Conservation (phyloP, 192 early-diverging fungal species). For the Thoreauomyces humboldtii region DNA sequence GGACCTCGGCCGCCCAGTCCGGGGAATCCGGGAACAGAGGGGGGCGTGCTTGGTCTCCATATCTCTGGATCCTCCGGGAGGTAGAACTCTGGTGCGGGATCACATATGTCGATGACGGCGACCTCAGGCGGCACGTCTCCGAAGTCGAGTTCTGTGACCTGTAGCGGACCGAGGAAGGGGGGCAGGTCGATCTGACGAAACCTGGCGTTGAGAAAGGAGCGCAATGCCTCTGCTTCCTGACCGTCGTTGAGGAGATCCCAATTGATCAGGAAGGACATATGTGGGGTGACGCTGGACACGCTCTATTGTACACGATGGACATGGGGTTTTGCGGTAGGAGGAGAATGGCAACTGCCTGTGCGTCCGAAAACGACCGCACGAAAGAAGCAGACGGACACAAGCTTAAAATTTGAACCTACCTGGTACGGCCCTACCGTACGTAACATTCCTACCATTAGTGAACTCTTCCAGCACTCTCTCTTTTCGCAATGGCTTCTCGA, state of each 20-base stretch:
- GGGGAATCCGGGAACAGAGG: neutral
- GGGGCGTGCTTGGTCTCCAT: constrained; percentile 3
- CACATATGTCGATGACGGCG: constrained; percentile 39
- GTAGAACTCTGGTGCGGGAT: constrained; percentile 54
- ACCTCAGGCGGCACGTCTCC: constrained; percentile 49
- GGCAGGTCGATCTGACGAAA: constrained; percentile 50
- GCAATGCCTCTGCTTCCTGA: constrained; percentile 37
- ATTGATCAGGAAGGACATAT: constrained; percentile 51
- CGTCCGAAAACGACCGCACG: too few species aligned
- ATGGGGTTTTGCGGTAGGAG: too few species aligned
- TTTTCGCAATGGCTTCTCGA: too few species aligned
- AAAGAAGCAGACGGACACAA: too few species aligned
- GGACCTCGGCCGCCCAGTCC: too few species aligned
- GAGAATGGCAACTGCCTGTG: too few species aligned
- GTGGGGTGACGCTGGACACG: too few species aligned
- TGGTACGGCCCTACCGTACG: too few species aligned
- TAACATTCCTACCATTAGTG: too few species aligned
- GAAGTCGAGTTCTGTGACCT: constrained; percentile 52
- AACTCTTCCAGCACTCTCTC: too few species aligned
- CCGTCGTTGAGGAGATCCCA: constrained; percentile 50
- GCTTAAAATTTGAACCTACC: too few species aligned
- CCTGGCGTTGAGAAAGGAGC: constrained; percentile 48
- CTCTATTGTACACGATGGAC: too few species aligned
- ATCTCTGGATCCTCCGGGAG: constrained; percentile 34
- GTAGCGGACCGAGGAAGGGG: constrained; percentile 48